phyloP scores from a whole-genome alignment of 148 eudicot species.

The Persicaria maculosa region DNA sequence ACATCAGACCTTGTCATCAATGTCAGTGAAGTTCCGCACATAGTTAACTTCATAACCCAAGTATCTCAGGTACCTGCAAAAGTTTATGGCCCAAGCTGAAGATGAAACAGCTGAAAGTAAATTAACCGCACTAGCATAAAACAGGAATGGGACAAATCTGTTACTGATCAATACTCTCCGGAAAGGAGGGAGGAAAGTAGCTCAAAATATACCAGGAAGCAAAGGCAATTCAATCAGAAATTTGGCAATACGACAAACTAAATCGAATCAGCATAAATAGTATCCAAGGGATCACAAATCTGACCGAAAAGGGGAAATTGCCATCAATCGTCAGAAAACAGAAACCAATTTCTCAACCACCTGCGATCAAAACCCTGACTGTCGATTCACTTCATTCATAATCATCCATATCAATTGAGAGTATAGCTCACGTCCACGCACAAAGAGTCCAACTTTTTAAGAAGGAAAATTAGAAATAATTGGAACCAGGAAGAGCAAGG shows the following conservation, averaged over 20 bases:
- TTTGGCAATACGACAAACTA: not conserved
- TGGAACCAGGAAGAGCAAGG: not conserved
- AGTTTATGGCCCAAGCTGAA: too few relatives aligned
- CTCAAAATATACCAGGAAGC: too few relatives aligned
- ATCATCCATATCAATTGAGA: not conserved
- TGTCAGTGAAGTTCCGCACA: constrained; percentile 96
- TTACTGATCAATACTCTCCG: too few relatives aligned
- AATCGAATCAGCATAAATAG: not conserved
- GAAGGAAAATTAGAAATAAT: not conserved
- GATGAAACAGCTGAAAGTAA: too few relatives aligned
- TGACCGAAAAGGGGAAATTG: not conserved
- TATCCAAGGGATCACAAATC: not conserved
- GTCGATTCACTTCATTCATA: not conserved
- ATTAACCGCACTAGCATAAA: too few relatives aligned
- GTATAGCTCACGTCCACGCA: not conserved
- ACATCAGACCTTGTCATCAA: constrained; percentile 89
- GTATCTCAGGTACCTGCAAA: constrained; percentile 55
- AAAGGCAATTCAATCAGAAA: not conserved
- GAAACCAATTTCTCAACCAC: not conserved
- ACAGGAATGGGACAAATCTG: too few relatives aligned
- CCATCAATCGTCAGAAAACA: too few relatives aligned
- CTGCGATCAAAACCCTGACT: not conserved
- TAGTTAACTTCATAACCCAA: constrained; percentile 74
- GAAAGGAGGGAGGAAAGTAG: too few relatives aligned
- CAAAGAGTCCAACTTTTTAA: not conserved